These are phyloP conservation scores for Dictyostelium intermedium DNA, from an alignment of 78 protist genomes.

Conservation along the genomic window DNA sequence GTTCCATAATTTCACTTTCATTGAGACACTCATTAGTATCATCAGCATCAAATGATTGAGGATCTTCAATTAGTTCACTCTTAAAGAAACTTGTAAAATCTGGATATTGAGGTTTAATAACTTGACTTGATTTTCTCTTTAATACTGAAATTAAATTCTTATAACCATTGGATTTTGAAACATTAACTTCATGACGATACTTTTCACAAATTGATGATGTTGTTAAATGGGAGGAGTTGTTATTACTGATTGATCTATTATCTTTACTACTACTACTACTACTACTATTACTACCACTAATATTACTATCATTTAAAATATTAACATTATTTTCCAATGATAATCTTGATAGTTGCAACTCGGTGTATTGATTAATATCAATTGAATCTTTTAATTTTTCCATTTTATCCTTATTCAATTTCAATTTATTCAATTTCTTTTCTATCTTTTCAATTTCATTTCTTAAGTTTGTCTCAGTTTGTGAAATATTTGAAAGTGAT, in stretches of 20 bases:
- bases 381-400: not conserved
- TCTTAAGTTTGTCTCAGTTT: not conserved
- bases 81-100: constrained; percentile 11
- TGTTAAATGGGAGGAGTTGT: too few species aligned
- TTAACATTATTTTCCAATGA: not conserved
- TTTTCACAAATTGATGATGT: not conserved
- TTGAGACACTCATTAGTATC: not conserved
- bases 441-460: not conserved
- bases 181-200: not conserved
- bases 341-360: constrained; percentile 11
- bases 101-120: constrained; percentile 19
- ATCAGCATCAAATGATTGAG: not conserved
- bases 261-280: not conserved
- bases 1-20: not conserved
- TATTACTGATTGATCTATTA: not conserved
- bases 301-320: not conserved
- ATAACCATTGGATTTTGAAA: not conserved
- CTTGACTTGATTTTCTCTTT: constrained; percentile 14
- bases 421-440: not conserved
- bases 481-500: constrained; percentile 5
- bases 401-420: not conserved
- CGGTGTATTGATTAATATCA: constrained; percentile 1
- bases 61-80: not conserved
- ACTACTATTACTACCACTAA: too few species aligned
- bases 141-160: constrained; percentile 8